Base-by-base conservation (phyloP, 345 rosid species). In the Passiflora organensis region DNA sequence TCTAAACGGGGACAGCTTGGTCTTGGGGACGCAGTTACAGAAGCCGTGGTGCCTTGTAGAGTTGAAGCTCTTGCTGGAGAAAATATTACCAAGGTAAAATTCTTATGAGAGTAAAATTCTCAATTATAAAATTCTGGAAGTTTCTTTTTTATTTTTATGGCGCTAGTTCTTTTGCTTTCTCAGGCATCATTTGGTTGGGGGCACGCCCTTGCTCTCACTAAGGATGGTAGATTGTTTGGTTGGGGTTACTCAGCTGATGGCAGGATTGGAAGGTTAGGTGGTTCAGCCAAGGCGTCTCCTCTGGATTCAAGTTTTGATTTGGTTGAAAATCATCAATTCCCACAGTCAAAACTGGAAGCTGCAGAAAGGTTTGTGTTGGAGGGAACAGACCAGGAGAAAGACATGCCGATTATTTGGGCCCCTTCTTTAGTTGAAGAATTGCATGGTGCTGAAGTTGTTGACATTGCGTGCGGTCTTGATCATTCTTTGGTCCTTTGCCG, bases 231-330 rank as follows among this genome's bases (percentile, higher is more conserved):
- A 38, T 69, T 89, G 62, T 93, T 79, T 54, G 95, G 89, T 13
- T 93, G 99, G 97, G 97, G 95, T 67, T 89, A 86, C 73, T 82
- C 73, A 21, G 95, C 99, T 28, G 94, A 93, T 76, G 97, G 95
- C 46, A 68, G 91, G 71, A 58, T 89, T 36, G 97, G 97, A 48
- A 83, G 72, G 63, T 69, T 80, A 0, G 83, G 83, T 4, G 66
- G 75, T 52, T 20, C 69, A 38, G 71, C 69, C 54, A 82, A 74
- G 68, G 68, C 43, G 1, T 85, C 95, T 64, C 60, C 63, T 5
- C 68, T 87, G n/a, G 96, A 85, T 66, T 76, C 86, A 13, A 17
- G 48, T 28, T 48, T 65, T 10, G 55, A 38, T 53, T 43, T 42
- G 48, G 49, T 57, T 46, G 51, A 48, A 10, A 70, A 53, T 53